These are phyloP conservation scores for Malassezia vespertilionis DNA, from an alignment of 1,284 basidiomycete species.

Conservation along the genomic window DNA sequence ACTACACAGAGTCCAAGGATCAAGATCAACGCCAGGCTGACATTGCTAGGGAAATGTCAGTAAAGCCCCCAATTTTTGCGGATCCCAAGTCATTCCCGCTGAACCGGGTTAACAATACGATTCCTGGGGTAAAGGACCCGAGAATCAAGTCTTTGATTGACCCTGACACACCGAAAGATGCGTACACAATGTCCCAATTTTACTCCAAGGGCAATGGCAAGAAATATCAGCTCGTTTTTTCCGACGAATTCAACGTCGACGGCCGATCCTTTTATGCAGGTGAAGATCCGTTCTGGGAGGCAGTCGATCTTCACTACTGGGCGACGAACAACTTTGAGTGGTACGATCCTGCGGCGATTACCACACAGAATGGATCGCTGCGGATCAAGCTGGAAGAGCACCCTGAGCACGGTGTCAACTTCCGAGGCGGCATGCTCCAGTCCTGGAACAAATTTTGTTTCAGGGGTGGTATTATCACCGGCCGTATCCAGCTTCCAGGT, in stretches of 20 bases:
- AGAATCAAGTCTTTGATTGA: constrained; percentile 48
- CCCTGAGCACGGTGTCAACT: constrained; percentile 57
- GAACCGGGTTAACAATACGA: neutral
- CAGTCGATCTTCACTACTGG: constrained; percentile 62
- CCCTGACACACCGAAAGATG: constrained; percentile 44
- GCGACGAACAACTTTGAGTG: constrained; percentile 43
- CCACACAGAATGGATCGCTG: constrained; percentile 65
- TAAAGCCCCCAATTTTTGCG: neutral
- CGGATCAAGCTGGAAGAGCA: constrained; percentile 56
- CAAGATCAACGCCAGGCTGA: neutral
- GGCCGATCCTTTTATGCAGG: constrained; percentile 54
- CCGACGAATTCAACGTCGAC: constrained; percentile 46
- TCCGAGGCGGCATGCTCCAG: constrained; percentile 54
- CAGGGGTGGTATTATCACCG: constrained; percentile 78
- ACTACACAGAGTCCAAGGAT: constrained; percentile 5
- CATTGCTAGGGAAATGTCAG: neutral
- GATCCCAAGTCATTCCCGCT: neutral
- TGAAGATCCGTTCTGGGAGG: constrained; percentile 62
- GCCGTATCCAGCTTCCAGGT: constrained; percentile 67
- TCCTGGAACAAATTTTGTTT: constrained; percentile 86
- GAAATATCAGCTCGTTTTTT: constrained; percentile 43
- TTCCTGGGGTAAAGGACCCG: too few species aligned
- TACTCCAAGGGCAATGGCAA: constrained; percentile 23
- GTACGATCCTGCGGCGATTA: constrained; percentile 70
- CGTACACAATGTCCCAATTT: constrained; percentile 50